Percentiles rank a stretch among this genome's conserved stretches.
Evolutionary conservation across 2,329 filamentous ascomycete species (phyloP).

Genomic region (Ilyonectria mors-panacis): DNA sequence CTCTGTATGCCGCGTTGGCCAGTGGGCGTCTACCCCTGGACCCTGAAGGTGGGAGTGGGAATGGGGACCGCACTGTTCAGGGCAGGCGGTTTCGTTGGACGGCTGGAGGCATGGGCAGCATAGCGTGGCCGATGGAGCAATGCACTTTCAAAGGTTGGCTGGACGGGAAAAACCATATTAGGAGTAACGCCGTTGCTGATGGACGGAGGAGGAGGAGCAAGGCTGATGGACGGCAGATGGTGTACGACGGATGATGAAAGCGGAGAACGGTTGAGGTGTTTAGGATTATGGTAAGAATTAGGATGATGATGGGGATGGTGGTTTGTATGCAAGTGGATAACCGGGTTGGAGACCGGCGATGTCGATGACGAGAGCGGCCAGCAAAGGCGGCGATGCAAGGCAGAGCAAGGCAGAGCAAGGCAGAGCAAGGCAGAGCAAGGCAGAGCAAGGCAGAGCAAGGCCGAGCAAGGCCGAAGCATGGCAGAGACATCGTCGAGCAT

Average conservation of each 20-base stretch:
- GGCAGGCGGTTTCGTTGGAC: constrained; percentile 9
- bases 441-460: not conserved
- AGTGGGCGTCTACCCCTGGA: constrained; percentile 26
- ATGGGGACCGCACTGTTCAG: constrained; percentile 18
- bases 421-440: not conserved
- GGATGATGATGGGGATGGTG: constrained; percentile 6
- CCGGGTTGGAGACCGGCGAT: constrained; percentile 2
- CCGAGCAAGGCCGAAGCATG: not conserved
- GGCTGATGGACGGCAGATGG: constrained; percentile 27
- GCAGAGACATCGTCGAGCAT: not conserved
- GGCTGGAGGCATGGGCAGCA: constrained; percentile 10
- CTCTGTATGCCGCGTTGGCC: constrained; percentile 6
- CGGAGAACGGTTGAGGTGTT: constrained; percentile 25
- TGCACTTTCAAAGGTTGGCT: constrained; percentile 13
- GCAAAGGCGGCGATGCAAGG: constrained; percentile 8
- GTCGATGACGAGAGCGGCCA: constrained; percentile 28
- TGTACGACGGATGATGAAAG: constrained; percentile 22
- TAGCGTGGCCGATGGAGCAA: constrained; percentile 8
- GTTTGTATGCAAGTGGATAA: constrained; percentile 2
- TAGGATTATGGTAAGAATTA: constrained; percentile 30
- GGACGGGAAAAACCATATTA: constrained; percentile 15
- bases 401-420: not conserved
- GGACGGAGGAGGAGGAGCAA: constrained; percentile 16
- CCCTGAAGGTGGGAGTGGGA: constrained; percentile 23
- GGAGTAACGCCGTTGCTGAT: constrained; percentile 26